Conservation (phyloP, 1,284 basidiomycete species). For the Golubevia pallescens region DNA sequence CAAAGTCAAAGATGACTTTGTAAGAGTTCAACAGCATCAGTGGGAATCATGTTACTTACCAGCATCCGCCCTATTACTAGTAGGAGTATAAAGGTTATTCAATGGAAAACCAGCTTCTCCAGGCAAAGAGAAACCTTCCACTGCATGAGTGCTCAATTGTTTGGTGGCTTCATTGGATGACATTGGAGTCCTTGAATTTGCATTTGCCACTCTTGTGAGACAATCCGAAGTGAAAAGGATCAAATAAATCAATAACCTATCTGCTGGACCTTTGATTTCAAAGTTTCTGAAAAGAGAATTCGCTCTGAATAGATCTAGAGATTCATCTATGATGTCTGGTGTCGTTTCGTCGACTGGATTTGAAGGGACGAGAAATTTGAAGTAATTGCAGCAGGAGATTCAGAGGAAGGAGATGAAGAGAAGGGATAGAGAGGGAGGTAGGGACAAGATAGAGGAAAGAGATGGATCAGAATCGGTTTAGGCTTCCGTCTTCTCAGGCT, state of each 20-base stretch:
- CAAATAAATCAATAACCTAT: slow-evolving; percentile 93
- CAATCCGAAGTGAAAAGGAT: slow-evolving; percentile 99
- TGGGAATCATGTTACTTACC: no score
- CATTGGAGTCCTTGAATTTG: slow-evolving; percentile 41
- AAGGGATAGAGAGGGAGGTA: no score
- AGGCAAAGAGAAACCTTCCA: slow-evolving; percentile 88
- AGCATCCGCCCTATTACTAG: slow-evolving; percentile 78
- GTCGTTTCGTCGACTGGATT: no score
- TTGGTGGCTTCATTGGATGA: slow-evolving; percentile 89
- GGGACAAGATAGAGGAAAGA: no score
- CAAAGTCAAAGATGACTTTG: no score
- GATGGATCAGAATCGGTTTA: no score
- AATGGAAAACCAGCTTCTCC: slow-evolving; percentile 94
- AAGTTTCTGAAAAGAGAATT: slow-evolving; percentile 99
- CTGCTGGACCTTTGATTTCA: slow-evolving; percentile 96
- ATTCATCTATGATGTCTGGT: slow-evolving; percentile 98
- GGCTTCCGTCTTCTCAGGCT: no score
- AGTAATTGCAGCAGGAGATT: no score
- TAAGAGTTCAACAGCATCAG: no score
- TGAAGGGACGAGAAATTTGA: no score
- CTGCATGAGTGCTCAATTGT: slow-evolving; percentile 82
- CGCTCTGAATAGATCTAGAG: slow-evolving; percentile 94
- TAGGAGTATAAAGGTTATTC: slow-evolving; percentile 87
- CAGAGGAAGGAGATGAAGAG: no score
- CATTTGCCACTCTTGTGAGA: slow-evolving; percentile 70